These are phyloP conservation scores for Camelina sativa DNA, from an alignment of 345 rosid genomes.

Conservation along the genomic window DNA sequence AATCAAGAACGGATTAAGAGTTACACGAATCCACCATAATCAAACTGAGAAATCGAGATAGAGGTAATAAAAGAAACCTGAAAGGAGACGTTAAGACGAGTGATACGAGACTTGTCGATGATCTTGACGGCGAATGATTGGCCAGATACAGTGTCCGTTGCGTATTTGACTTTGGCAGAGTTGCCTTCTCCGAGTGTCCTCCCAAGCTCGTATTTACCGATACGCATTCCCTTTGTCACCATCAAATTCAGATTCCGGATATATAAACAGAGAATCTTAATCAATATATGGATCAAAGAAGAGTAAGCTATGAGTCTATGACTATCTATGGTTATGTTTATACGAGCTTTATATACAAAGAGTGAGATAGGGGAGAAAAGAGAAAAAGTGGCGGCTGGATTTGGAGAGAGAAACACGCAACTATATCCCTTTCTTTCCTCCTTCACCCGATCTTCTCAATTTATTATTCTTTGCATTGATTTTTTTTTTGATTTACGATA, in stretches of 20 bases:
- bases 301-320: constrained; percentile 5
- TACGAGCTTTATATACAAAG: not conserved
- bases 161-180: constrained; percentile 81
- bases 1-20: not conserved
- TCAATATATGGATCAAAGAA: constrained; percentile 3
- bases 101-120: constrained; percentile 71
- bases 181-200: constrained; percentile 89
- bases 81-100: constrained; percentile 64
- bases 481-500: not conserved
- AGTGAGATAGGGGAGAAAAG: constrained; percentile 9
- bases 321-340: not conserved
- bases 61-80: constrained; percentile 52
- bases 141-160: constrained; percentile 63
- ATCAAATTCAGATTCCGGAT: constrained; percentile 22
- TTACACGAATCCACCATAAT: not conserved
- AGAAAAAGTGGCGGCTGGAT: constrained; percentile 5
- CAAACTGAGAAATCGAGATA: not conserved
- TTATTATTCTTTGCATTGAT: not conserved
- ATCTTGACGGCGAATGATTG: constrained; percentile 77
- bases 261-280: not conserved
- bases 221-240: constrained; percentile 59
- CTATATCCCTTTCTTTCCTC: constrained; percentile 26
- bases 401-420: constrained; percentile 26
- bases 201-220: constrained; percentile 88
- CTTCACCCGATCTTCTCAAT: not conserved